These are phyloP conservation scores for Phytophthora lateralis DNA, from an alignment of 352 stramenopile species.

Conservation along the genomic window DNA sequence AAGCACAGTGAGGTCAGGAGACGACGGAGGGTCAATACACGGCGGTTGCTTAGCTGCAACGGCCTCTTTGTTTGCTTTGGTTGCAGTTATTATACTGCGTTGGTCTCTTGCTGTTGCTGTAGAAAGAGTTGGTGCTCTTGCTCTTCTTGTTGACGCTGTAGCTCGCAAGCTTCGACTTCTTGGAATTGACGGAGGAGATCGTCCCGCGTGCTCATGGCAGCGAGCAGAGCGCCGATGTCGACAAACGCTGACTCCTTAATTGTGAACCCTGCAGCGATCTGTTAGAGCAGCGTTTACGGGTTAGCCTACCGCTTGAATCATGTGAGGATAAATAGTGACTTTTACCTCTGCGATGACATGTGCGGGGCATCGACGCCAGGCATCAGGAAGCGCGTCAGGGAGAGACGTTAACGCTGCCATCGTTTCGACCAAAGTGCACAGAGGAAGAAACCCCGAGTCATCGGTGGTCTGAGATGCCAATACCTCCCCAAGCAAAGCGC, in stretches of 20 bases:
- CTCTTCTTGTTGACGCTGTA: slow-evolving; percentile 11
- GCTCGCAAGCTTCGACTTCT: slow-evolving; percentile 15
- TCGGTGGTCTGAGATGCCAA: slow-evolving; percentile 21
- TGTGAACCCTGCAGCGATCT: slow-evolving; percentile 50
- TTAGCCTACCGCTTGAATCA: background rate
- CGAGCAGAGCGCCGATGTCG: slow-evolving; percentile 43
- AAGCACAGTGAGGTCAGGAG: background rate
- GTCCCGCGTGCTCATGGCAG: slow-evolving; percentile 34
- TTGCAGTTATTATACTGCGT: slow-evolving; percentile 14
- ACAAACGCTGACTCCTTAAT: slow-evolving; percentile 34
- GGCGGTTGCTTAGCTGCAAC: slow-evolving; percentile 9
- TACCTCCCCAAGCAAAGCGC: slow-evolving; percentile 24
- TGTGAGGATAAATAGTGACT: background rate
- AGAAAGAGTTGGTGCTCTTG: slow-evolving; percentile 11
- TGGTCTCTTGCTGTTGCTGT: slow-evolving; percentile 13
- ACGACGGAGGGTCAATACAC: slow-evolving; percentile 21
- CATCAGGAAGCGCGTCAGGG: slow-evolving; percentile 43
- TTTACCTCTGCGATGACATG: slow-evolving; percentile 57
- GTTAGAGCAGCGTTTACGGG: background rate
- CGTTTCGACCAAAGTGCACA: slow-evolving; percentile 39
- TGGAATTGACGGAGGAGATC: slow-evolving; percentile 34
- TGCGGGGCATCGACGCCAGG: slow-evolving; percentile 46
- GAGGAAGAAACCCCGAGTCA: slow-evolving; percentile 30
- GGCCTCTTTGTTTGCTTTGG: slow-evolving; percentile 8
- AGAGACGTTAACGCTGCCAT: slow-evolving; percentile 40